Base-by-base conservation (phyloP, 2,329 filamentous ascomycete species). In the Sclerotinia subarctica region DNA sequence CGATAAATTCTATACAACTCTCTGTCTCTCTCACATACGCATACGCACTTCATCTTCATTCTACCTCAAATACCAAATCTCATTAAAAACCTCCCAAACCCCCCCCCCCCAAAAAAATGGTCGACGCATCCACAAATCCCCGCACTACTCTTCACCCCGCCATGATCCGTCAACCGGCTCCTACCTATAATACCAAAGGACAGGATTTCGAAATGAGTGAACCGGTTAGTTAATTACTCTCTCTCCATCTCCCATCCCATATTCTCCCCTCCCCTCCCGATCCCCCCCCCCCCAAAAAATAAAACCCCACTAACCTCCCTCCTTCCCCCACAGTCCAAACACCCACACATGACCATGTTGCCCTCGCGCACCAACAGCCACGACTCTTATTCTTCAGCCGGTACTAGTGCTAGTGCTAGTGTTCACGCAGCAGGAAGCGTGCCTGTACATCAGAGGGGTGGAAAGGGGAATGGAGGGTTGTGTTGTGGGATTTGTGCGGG, bases 401-500 rank as follows among this genome's bases (percentile, higher is more conserved):
- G 2, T 38, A 38, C 38, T 2, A 38, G 1, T 5, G 10, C 32
- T 35, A 10, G 10, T 42, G 56, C 38, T 24, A 35, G 29, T 21
- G 32, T 5, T 17, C 24, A 52, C 24, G 13, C 49, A 2, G 49
- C 6, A 56, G 53, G 54, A 42, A 58, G 54, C 5, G 54, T 26
- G 0, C 54, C 54, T 17, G 54, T 58, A 5, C 64, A 66, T 42
- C 49, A 29, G 24, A 8, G 64, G 1, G 64, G 64, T 1, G 64
- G 64, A 0, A 29, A 32, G 5, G 62, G 59, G 13, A 57, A 29
- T 1, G 54, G 54, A 1, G 64, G 64, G 2, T 8, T 66, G 5
- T 66, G 64, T 19, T 66, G 64, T 60, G 64, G 64, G 24, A 60
- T 66, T 38, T 67, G 65, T 38, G 65, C 65, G 7, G 65, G 65